Evolutionary conservation across 225 moss, liverwort and hornwort species (phyloP), one percentile per base, ranked within the genome.

Genomic region (Neckera pumila): DNA sequence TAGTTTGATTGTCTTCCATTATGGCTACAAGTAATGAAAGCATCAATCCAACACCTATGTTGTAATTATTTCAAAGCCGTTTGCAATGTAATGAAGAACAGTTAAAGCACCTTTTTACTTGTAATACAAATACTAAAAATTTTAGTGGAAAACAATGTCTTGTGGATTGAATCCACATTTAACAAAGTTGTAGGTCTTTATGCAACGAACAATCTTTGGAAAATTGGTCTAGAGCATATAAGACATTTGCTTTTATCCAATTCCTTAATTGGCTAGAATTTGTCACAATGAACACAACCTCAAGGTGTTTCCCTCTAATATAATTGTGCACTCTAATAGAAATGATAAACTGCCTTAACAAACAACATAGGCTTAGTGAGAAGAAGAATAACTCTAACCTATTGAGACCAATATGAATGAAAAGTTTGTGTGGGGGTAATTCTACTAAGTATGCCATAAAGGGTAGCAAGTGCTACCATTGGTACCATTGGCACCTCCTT

Each of bases 211-310:
- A 73, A 73, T 49, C 12, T 49, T 10, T 18, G 2, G 2, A 75
- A 75, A 51, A 33, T 7, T 76, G 8, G 13, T 8, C 0, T 1
- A 0, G 3, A 73, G 30, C 3, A 27, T 2, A 10, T 0, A 43
- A 74, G 1, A 6, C 17, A 45, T 30, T 30, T 18, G 6, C 0
- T 40, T 70, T 40, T 40, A 25, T 40, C 7, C 4, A 13, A 40
- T 70, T 40, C 14, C 4, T 40, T 70, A 14, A 12, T n/a, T 67
- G 12, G 3, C 12, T 67, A 38, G 22, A 67, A 22, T 2, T 67
- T 21, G 4, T 67, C 7, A n/a, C n/a, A 21, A 67, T 21, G 36
- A n/a, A 12, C 12, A 67, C 22, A n/a, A 21, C 11, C 7, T 67
- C 7, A 21, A 67, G n/a, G 21, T 0, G n/a, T 1, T 2, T n/a